A percentile compares a stretch with the other conserved stretches of the same genome.
phyloP scores from a whole-genome alignment of 139 green algal genomes.

The Picochlorum sp. region DNA sequence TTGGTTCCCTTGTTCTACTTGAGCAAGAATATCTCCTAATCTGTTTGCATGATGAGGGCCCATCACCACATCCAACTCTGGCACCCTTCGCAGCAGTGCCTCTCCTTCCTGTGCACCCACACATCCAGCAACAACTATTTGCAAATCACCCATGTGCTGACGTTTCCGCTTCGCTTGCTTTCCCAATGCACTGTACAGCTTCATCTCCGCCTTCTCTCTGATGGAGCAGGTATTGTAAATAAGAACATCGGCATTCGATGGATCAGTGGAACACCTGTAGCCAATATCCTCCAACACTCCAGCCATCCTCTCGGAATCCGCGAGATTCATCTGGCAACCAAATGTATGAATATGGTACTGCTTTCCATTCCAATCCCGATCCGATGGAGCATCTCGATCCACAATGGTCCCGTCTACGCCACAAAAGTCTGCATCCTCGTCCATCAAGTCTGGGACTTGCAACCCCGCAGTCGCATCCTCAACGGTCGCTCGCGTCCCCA shows the following conservation, averaged over 20 bases:
- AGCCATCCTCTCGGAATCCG: constrained; percentile 93
- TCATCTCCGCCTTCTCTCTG: constrained; percentile 91
- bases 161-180: constrained; percentile 79
- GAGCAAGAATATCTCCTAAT: constrained; percentile 76
- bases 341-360: constrained; percentile 94
- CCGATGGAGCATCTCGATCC: constrained; percentile 2
- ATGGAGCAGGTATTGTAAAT: constrained; percentile 99
- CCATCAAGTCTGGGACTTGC: neutral
- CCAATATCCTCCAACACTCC: constrained; percentile 78
- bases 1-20: constrained; percentile 64
- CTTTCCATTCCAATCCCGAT: constrained; percentile 39
- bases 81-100: constrained; percentile 78
- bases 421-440: constrained; percentile 4
- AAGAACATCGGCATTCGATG: constrained; percentile 78
- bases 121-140: constrained; percentile 85
- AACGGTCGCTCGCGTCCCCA: neutral
- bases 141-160: constrained; percentile 53
- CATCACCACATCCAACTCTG: constrained; percentile 98
- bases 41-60: constrained; percentile 90
- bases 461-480: no score
- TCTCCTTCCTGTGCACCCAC: constrained; percentile 88
- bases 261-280: constrained; percentile 69
- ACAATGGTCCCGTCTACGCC: constrained; percentile 21
- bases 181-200: constrained; percentile 88
- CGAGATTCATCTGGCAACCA: constrained; percentile 96